Conservation (phyloP, 805 yeast species). For the Henningerozyma blattae region DNA sequence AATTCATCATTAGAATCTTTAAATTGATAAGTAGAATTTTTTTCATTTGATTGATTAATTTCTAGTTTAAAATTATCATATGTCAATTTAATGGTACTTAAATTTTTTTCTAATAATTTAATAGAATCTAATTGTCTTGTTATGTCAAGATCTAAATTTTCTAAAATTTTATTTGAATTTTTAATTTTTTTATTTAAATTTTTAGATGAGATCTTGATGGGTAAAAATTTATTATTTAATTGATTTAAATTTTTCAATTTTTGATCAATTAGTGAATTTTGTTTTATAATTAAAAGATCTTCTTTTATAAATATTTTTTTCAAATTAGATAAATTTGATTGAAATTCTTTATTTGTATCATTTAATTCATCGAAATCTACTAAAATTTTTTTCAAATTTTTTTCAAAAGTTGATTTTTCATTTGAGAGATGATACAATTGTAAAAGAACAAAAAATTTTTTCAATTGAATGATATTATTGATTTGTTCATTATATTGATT, state of each 20-base stretch:
- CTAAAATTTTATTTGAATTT: constrained; percentile 35
- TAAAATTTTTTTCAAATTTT: constrained; percentile 17
- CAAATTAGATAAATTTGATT: constrained; percentile 26
- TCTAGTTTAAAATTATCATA: constrained; percentile 26
- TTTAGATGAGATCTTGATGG: constrained; percentile 45
- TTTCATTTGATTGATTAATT: constrained; percentile 9
- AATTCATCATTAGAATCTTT: constrained; percentile 7
- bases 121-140: constrained; percentile 37
- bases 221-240: constrained; percentile 39
- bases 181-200: constrained; percentile 35
- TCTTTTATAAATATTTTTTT: constrained; percentile 37
- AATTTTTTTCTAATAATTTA: constrained; percentile 32
- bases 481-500: constrained; percentile 49
- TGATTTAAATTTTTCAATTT: constrained; percentile 32
- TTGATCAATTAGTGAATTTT: constrained; percentile 27
- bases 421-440: constrained; percentile 50
- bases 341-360: constrained; percentile 26
- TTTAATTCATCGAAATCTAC: constrained; percentile 22
- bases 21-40: too few species aligned
- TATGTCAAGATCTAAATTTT: constrained; percentile 39
- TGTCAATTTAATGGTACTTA: constrained; percentile 33
- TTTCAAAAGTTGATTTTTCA: constrained; percentile 15
- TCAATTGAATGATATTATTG: constrained; percentile 34
- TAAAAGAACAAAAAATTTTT: constrained; percentile 45
- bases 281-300: constrained; percentile 30